Conservation (phyloP, 2,329 filamentous ascomycete species). For the Stachybotrys chlorohalonatus region DNA sequence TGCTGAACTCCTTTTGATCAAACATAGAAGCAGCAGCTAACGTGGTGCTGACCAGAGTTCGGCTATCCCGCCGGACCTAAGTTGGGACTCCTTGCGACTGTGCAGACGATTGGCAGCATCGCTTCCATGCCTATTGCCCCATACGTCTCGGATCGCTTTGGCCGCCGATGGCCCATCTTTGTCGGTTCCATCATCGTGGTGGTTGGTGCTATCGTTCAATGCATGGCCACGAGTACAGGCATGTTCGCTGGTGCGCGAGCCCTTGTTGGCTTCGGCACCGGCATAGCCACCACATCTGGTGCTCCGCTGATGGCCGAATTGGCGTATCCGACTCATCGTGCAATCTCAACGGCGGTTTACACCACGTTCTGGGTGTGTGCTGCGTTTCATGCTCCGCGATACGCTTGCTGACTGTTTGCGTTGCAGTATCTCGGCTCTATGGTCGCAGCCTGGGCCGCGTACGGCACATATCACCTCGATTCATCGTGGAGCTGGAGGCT, state of each 20-base stretch:
- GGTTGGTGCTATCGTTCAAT: slow-evolving; percentile 21
- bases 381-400: neutral
- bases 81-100: slow-evolving; percentile 26
- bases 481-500: neutral
- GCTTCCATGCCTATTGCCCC: slow-evolving; percentile 25
- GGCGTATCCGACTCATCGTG: slow-evolving; percentile 23
- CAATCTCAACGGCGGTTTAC: slow-evolving; percentile 22
- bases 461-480: neutral
- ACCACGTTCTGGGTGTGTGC: slow-evolving; percentile 18
- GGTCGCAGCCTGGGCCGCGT: neutral
- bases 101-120: slow-evolving; percentile 29
- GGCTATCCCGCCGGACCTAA: slow-evolving; percentile 23
- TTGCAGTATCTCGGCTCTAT: neutral
- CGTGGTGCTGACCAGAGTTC: slow-evolving; percentile 31
- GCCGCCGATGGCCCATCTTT: slow-evolving; percentile 27
- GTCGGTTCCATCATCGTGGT: slow-evolving; percentile 21
- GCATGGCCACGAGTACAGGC: slow-evolving; percentile 11
- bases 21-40: slow-evolving; percentile 34
- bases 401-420: neutral
- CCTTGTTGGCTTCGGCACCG: slow-evolving; percentile 21
- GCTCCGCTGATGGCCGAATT: slow-evolving; percentile 24
- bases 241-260: slow-evolving; percentile 20
- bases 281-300: slow-evolving; percentile 19
- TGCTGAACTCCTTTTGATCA: slow-evolving; percentile 12
- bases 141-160: slow-evolving; percentile 26